Conservation (phyloP, 2,329 filamentous ascomycete genomes). For the Leptodontidium sp. region DNA sequence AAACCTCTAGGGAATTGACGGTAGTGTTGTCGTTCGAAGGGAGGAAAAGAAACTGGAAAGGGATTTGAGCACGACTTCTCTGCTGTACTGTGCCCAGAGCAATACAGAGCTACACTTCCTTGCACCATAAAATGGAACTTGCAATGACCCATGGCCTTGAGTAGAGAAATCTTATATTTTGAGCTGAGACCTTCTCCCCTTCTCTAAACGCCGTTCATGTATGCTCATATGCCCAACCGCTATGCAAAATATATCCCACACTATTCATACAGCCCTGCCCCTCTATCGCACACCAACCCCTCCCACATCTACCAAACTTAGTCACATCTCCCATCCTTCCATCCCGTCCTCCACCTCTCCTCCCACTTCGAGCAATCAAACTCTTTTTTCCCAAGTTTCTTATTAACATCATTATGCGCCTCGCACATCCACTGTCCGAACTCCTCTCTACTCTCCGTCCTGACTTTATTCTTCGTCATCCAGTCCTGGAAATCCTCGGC, state of each 20-base stretch:
- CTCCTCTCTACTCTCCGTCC: conserved; percentile 66
- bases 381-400: conserved; percentile 85
- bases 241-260: not conserved
- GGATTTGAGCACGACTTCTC: not conserved
- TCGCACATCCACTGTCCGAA: conserved; percentile 86
- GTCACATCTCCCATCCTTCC: conserved; percentile 73
- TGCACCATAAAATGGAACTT: not conserved
- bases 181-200: conserved; percentile 1
- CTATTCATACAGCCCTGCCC: not conserved
- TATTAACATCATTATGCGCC: conserved; percentile 87
- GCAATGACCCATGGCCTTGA: not conserved
- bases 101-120: not conserved
- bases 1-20: no score
- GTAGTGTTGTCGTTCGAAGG: no score
- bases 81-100: not conserved
- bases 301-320: conserved; percentile 41
- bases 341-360: conserved; percentile 93
- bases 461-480: conserved; percentile 71
- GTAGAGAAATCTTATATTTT: conserved; percentile 3
- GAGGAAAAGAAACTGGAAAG: no score
- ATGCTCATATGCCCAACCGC: not conserved
- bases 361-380: conserved; percentile 95
- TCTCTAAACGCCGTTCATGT: not conserved
- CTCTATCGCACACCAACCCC: not conserved
- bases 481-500: conserved; percentile 90